Evolutionary conservation across 306 rosid genomes (phyloP).

Genomic region (peach (Prunus persica)): DNA sequence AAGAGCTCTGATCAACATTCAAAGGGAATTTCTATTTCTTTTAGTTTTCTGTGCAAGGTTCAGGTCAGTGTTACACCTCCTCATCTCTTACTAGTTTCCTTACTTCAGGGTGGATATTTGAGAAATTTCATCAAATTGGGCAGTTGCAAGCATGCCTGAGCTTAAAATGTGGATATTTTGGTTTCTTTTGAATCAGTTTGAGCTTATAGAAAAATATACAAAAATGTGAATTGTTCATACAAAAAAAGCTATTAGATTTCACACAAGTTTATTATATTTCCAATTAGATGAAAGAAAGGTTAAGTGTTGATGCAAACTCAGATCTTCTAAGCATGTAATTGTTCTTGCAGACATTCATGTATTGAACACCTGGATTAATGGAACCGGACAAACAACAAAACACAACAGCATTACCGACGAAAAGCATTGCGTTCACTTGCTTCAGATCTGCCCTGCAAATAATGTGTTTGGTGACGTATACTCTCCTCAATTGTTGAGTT

Average conservation of each 20-base stretch:
- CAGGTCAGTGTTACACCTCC: conserved; percentile 41
- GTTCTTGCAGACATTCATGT: not conserved
- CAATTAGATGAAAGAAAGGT: not conserved
- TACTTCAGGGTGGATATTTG: not conserved
- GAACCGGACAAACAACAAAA: not conserved
- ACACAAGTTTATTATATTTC: not conserved
- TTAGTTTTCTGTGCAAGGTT: conserved; percentile 56
- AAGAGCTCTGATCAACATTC: conserved; percentile 49
- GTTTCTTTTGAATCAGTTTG: not conserved
- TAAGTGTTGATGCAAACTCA: not conserved
- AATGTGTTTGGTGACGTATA: conserved; percentile 83
- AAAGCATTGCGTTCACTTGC: conserved; percentile 20
- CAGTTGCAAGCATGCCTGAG: not conserved
- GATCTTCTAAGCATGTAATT: not conserved
- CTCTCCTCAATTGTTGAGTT: conserved; percentile 88
- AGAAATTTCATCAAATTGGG: not conserved
- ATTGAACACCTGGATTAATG: not conserved
- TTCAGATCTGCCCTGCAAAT: conserved; percentile 52
- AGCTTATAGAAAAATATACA: not conserved
- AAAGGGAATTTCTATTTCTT: conserved; percentile 38
- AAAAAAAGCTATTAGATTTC: not conserved
- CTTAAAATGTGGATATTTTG: not conserved
- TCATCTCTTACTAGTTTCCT: not conserved
- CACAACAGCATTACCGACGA: conserved; percentile 6
- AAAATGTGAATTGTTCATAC: not conserved